Base-by-base conservation (phyloP, 495 filamentous ascomycete species). In the Tricharina praecox region DNA sequence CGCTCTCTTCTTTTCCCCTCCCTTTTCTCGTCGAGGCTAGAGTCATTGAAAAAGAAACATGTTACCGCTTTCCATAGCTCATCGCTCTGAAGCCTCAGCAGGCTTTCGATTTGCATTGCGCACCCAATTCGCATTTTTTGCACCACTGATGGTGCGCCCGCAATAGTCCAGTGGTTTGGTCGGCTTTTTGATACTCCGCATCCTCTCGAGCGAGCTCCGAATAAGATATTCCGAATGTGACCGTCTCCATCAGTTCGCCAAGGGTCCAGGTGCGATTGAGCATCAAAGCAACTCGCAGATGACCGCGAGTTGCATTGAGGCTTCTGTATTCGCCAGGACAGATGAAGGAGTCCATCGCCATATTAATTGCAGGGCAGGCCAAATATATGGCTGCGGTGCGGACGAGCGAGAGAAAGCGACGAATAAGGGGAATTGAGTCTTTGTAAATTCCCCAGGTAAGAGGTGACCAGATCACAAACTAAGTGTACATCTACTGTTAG, bases 61-160 rank as follows among this genome's bases (percentile, higher is more conserved):
- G 56, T 36, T 11, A 60, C 42, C 26, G 56, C 60, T 21, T 49
- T 33, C 28, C 43, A 49, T 15, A 56, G 57, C 21, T 47, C 44
- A 9, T 50, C 56, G 3, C 52, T 57, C 5, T 58, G 47, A 4
- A 60, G 26, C 57, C 57, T 60, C 33, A 50, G 50, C 25, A 56
- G 50, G 23, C 56, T 52, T 20, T 45, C 30, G n/a, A n/a, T n/a
- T n/a, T n/a, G n/a, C n/a, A n/a, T n/a, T n/a, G n/a, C n/a, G n/a
- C n/a, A 52, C 49, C 55, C 55, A 59, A 18, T 59, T 50, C 50
- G 53, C 53, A 10, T 52, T 45, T 25, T 53, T 60, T 2, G 7
- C 44, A 10, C 57, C 57, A 7, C 51, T 45, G 8, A 60, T 53
- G 5, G 53, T 45, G 5, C 60, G 50, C 4, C 57, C 56, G 25